Conservation (phyloP, 2,329 filamentous ascomycete species). For the Coleophoma eucalyptorum region DNA sequence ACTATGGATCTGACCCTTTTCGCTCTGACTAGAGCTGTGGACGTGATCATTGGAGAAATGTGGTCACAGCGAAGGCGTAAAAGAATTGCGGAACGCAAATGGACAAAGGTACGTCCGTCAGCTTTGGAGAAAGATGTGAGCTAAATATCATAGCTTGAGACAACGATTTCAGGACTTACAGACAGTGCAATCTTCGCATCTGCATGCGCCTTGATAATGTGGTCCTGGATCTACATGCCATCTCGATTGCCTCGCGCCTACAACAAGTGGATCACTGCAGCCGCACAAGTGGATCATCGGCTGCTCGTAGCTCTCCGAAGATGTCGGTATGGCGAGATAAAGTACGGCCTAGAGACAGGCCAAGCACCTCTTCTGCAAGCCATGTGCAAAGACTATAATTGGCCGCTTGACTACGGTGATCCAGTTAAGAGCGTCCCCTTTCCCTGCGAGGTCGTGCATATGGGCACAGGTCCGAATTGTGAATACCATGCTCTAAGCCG, state of each 20-base stretch:
- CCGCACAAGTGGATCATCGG: slow-evolving; percentile 70
- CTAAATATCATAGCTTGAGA: slow-evolving; percentile 25
- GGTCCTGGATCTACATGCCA: slow-evolving; percentile 80
- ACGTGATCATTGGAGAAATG: slow-evolving; percentile 63
- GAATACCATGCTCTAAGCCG: slow-evolving; percentile 69
- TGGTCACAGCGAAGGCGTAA: slow-evolving; percentile 52
- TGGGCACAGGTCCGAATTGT: slow-evolving; percentile 69
- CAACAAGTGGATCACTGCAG: slow-evolving; percentile 76
- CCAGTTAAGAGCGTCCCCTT: slow-evolving; percentile 66
- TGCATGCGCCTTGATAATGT: slow-evolving; percentile 78
- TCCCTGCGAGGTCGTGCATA: slow-evolving; percentile 81
- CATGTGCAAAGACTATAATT: slow-evolving; percentile 69
- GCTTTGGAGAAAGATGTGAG: not conserved
- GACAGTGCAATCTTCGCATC: slow-evolving; percentile 69
- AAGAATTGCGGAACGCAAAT: slow-evolving; percentile 39
- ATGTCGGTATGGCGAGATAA: slow-evolving; percentile 57
- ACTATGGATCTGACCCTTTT: slow-evolving; percentile 85
- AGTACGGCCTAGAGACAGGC: slow-evolving; percentile 71
- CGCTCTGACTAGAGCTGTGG: slow-evolving; percentile 65
- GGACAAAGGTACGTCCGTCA: slow-evolving; percentile 38
- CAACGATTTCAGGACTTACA: slow-evolving; percentile 38
- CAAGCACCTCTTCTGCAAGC: slow-evolving; percentile 62
- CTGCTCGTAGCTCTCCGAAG: slow-evolving; percentile 71
- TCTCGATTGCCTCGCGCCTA: slow-evolving; percentile 68
- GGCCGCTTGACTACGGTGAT: slow-evolving; percentile 70